These are phyloP conservation scores for Priceomyces castillae DNA, from an alignment of 805 yeast species.

Conservation along the genomic window DNA sequence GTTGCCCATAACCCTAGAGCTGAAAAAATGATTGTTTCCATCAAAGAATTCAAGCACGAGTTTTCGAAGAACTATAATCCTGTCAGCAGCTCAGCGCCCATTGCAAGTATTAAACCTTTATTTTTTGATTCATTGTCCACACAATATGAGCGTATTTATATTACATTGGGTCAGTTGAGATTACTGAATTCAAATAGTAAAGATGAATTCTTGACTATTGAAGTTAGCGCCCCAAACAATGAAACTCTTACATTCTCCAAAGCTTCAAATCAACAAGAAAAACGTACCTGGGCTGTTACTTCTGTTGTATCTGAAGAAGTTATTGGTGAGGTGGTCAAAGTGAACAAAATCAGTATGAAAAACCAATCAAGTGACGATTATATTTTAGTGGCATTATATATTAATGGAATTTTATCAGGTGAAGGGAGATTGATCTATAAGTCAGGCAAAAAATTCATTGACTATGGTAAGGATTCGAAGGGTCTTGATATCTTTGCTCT, in stretches of 20 bases:
- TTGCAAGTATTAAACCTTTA: slow-evolving; percentile 63
- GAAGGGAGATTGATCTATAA: slow-evolving; percentile 54
- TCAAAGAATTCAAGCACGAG: slow-evolving; percentile 67
- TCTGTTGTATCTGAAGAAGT: slow-evolving; percentile 70
- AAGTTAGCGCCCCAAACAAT: slow-evolving; percentile 51
- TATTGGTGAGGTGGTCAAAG: slow-evolving; percentile 67
- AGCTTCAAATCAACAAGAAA: slow-evolving; percentile 59
- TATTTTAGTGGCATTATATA: slow-evolving; percentile 53
- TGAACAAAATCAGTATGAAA: slow-evolving; percentile 52
- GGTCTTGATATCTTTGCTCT: slow-evolving; percentile 43
- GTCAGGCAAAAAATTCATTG: slow-evolving; percentile 45
- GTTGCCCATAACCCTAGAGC: slow-evolving; percentile 82
- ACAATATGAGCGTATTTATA: slow-evolving; percentile 57
- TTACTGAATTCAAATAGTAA: slow-evolving; percentile 23
- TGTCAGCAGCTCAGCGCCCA: slow-evolving; percentile 46
- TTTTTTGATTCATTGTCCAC: slow-evolving; percentile 62
- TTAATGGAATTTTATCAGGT: slow-evolving; percentile 64
- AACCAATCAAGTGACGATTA: slow-evolving; percentile 50
- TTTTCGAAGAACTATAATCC: slow-evolving; percentile 19
- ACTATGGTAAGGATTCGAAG: slow-evolving; percentile 43
- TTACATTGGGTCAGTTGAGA: slow-evolving; percentile 52
- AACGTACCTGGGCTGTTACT: slow-evolving; percentile 63
- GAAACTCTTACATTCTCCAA: slow-evolving; percentile 55
- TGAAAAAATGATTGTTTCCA: slow-evolving; percentile 62
- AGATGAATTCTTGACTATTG: slow-evolving; percentile 50